Conservation (phyloP, 202 grass and related monocot species). For the Carex arenaria region DNA sequence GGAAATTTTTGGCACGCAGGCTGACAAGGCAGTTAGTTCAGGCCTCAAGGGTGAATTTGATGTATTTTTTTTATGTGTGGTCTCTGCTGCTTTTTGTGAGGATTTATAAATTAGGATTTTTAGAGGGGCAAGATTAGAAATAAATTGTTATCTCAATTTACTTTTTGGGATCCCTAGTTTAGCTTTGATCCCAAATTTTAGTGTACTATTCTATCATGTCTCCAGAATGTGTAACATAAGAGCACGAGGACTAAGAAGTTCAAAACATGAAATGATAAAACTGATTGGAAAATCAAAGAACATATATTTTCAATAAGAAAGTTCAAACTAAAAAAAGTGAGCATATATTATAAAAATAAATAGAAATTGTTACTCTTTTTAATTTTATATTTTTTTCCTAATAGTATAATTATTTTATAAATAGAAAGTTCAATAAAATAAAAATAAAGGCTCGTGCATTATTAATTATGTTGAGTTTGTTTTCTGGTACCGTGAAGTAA, state of each 20-base stretch:
- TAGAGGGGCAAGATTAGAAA: not conserved
- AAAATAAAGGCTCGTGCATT: too few species aligned
- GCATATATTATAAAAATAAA: too few species aligned
- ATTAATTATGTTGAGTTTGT: too few species aligned
- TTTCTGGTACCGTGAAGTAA: too few species aligned
- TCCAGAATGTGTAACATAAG: not conserved
- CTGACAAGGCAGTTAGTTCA: not conserved
- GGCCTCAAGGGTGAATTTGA: not conserved
- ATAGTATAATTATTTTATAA: too few species aligned
- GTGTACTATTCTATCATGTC: not conserved
- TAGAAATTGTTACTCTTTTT: too few species aligned
- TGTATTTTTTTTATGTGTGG: not conserved
- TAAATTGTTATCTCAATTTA: not conserved
- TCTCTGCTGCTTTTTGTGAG: not conserved
- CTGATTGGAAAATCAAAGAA: not conserved
- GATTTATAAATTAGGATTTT: not conserved
- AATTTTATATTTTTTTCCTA: too few species aligned
- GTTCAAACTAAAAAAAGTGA: too few species aligned
- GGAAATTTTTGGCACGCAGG: not conserved
- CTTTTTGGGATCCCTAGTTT: not conserved
- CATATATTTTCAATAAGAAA: too few species aligned
- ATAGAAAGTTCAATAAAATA: too few species aligned
- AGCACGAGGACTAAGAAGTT: not conserved
- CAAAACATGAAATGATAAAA: not conserved
- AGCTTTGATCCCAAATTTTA: not conserved